These are phyloP conservation scores for Candida sanyaensis DNA, from an alignment of 1,139 yeast genomes.

Conservation along the genomic window DNA sequence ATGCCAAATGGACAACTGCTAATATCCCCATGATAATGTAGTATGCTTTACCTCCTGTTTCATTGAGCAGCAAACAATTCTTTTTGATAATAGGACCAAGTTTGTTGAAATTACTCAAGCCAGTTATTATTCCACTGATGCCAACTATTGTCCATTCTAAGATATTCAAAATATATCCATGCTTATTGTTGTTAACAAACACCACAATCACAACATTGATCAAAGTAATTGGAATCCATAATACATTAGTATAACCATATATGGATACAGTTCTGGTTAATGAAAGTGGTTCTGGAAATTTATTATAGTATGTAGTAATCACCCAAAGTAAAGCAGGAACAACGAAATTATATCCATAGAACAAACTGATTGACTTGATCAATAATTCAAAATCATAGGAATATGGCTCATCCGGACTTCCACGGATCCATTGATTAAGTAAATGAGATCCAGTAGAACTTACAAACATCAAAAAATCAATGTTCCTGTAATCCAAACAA, in stretches of 20 bases:
- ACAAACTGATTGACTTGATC: slow-evolving; percentile 62
- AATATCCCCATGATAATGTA: slow-evolving; percentile 26
- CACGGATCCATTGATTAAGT: slow-evolving; percentile 47
- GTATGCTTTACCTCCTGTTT: slow-evolving; percentile 23
- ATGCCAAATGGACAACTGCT: slow-evolving; percentile 40
- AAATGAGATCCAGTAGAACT: slow-evolving; percentile 60
- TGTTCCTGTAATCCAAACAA: slow-evolving; percentile 83
- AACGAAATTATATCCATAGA: slow-evolving; percentile 71
- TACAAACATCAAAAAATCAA: slow-evolving; percentile 69
- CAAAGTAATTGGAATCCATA: slow-evolving; percentile 79
- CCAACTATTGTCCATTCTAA: slow-evolving; percentile 51
- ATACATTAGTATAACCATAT: slow-evolving; percentile 76
- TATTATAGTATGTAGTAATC: slow-evolving; percentile 43
- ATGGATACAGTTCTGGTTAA: slow-evolving; percentile 53
- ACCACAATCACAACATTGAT: slow-evolving; percentile 52
- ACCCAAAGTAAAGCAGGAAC: slow-evolving; percentile 60
- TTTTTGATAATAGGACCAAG: slow-evolving; percentile 42
- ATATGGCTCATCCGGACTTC: slow-evolving; percentile 39
- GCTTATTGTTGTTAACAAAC: slow-evolving; percentile 38
- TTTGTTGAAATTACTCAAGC: slow-evolving; percentile 47
- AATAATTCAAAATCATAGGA: slow-evolving; percentile 63
- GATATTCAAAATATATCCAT: slow-evolving; percentile 33
- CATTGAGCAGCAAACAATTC: slow-evolving; percentile 32
- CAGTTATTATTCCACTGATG: slow-evolving; percentile 49
- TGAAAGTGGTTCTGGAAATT: slow-evolving; percentile 42